Evolutionary conservation across 768 basidiomycete species (phyloP), one percentile per base, ranked within the genome.

Genomic region (Lyophyllum decastes): DNA sequence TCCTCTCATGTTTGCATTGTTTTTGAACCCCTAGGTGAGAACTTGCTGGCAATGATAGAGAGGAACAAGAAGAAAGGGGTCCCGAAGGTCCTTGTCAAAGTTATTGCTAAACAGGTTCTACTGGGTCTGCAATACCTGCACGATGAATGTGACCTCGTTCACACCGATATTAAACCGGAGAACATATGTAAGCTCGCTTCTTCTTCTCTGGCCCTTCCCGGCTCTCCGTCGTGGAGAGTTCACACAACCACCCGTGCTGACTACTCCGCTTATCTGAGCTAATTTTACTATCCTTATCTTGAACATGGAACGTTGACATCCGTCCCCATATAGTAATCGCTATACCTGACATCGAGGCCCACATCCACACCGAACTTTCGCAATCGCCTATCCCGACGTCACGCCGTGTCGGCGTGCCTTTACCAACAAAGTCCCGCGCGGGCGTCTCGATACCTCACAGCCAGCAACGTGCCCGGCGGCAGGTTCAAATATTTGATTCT

Each of bases 151-250:
- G 86, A 92, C 67, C 82, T 96, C 40, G 92, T 95, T 25, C 95
- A 97, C 68, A 97, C 95, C 21, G 90, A 92, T 64, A 89, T 95
- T 58, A 95, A 97, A 73, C 95, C 94, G 54, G 95, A 97, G 79
- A 97, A 97, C 69, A 94, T 97, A 58, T 77, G 94, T 95, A 68
- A 79, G 93, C 79, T 57, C 52, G 47, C 26, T 38, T 58, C 14
- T 61, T 17, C 41, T 19, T 55, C 58, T 45, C 19, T 49, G 34
- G 22, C 22, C 47, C 34, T 34, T 60, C 52, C 44, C 46, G 49
- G 53, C 58, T 61, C 57, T 34, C 49, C 49, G 48, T 46, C 61
- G 60, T 60, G 52, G 41, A 12, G 57, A n/a, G n/a, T n/a, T n/a
- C 25, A n/a, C 24, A 48, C 38, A 35, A n/a, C 26, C 40, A 19